A percentile compares a stretch with the other conserved stretches of the same genome.
Conservation (phyloP, 2,329 filamentous ascomycete genomes). For the Endothia cerciana region DNA sequence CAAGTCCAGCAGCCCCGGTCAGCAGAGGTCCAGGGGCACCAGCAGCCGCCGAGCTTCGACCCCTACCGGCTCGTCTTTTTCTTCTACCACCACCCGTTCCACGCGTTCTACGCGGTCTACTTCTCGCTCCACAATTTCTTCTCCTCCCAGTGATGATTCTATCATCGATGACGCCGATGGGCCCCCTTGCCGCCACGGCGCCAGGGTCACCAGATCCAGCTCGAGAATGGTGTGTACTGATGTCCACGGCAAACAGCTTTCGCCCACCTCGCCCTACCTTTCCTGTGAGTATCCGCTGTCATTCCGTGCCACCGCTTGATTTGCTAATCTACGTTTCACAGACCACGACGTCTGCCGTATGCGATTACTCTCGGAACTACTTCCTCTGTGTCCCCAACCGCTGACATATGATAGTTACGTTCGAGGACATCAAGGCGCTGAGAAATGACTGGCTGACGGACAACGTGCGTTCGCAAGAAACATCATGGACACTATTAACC, state of each 20-base stretch:
- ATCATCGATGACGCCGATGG: not conserved
- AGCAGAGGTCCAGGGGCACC: conserved; percentile 2
- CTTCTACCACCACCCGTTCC: conserved; percentile 9
- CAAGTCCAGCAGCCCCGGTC: not conserved
- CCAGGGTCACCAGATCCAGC: conserved; percentile 22
- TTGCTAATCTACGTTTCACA: conserved; percentile 28
- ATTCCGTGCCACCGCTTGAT: not conserved
- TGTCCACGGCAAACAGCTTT: conserved; percentile 34
- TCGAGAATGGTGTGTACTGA: conserved; percentile 30
- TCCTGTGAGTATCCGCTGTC: conserved; percentile 45
- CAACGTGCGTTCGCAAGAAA: conserved; percentile 64
- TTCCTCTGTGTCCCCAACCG: not conserved
- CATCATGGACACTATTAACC: conserved; percentile 13
- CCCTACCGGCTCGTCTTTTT: conserved; percentile 10
- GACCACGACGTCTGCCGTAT: conserved; percentile 33
- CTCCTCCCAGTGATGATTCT: not conserved
- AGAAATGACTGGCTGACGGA: conserved; percentile 96
- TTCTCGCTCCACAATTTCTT: not conserved
- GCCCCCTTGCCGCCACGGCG: conserved; percentile 17
- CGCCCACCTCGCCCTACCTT: conserved; percentile 47
- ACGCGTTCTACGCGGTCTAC: conserved; percentile 1
- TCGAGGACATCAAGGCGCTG: conserved; percentile 85
- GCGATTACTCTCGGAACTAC: conserved; percentile 14
- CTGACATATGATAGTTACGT: conserved; percentile 64
- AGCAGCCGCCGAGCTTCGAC: conserved; percentile 9